Conservation (phyloP, 208 protist genomes). For the Phytomonas francai region DNA sequence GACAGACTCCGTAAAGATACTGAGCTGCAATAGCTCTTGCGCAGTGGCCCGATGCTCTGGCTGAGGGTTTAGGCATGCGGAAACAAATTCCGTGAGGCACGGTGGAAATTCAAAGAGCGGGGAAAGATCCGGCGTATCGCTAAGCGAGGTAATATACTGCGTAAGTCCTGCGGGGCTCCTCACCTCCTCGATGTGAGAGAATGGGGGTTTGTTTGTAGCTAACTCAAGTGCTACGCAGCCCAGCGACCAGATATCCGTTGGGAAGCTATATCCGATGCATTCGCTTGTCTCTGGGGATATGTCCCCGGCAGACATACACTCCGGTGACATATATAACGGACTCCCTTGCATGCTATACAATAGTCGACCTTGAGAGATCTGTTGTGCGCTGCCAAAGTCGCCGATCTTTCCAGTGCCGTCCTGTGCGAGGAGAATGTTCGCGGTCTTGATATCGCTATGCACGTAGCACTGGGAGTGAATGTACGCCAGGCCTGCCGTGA, state of each 20-base stretch:
- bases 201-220: constrained; percentile 78
- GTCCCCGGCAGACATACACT: constrained; percentile 81
- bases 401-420: constrained; percentile 85
- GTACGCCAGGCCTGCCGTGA: constrained; percentile 84
- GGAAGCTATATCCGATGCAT: constrained; percentile 70
- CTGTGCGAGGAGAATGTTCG: constrained; percentile 81
- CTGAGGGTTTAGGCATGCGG: constrained; percentile 72
- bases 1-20: constrained; percentile 61
- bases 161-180: constrained; percentile 68
- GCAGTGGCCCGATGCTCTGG: constrained; percentile 58
- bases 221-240: constrained; percentile 86
- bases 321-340: constrained; percentile 84
- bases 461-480: constrained; percentile 88
- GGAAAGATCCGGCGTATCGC: constrained; percentile 78
- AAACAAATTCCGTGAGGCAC: constrained; percentile 72
- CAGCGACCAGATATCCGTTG: constrained; percentile 84
- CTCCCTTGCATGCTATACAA: constrained; percentile 85
- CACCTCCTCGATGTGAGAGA: constrained; percentile 65
- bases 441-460: constrained; percentile 91
- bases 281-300: constrained; percentile 49
- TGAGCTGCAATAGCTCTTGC: constrained; percentile 63
- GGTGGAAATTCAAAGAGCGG: constrained; percentile 62
- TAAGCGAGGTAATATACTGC: constrained; percentile 71
- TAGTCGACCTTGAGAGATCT: constrained; percentile 45
- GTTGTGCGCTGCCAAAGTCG: constrained; percentile 87